Conservation (phyloP, 345 rosid genomes). For the Euphorbia lathyris region DNA sequence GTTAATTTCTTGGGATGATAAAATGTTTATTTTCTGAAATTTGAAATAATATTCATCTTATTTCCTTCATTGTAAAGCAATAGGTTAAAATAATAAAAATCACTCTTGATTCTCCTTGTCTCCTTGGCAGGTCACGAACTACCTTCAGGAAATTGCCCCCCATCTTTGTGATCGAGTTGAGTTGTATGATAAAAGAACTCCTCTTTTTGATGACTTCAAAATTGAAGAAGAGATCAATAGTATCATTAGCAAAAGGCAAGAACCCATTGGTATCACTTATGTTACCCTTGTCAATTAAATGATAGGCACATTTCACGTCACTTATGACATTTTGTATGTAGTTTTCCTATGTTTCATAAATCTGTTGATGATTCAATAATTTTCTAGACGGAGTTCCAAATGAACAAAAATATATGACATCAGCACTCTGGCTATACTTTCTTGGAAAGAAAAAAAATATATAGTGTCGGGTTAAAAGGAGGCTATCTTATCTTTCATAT, state of each 20-base stretch:
- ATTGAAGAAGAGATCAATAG: constrained; percentile 83
- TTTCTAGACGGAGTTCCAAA: not conserved
- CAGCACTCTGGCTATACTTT: not conserved
- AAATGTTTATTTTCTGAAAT: constrained; percentile 4
- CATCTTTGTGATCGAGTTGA: constrained; percentile 88
- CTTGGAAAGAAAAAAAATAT: not conserved
- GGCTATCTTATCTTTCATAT: not conserved
- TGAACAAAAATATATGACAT: not conserved
- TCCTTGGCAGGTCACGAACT: constrained; percentile 75
- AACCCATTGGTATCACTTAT: constrained; percentile 7
- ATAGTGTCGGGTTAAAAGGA: not conserved
- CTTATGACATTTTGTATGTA: not conserved
- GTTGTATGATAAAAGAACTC: constrained; percentile 64
- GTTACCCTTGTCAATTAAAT: not conserved
- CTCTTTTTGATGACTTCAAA: constrained; percentile 81
- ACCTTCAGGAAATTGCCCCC: constrained; percentile 96
- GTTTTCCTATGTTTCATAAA: constrained; percentile 1
- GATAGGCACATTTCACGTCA: not conserved
- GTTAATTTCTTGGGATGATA: constrained; percentile 1
- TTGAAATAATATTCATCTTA: not conserved
- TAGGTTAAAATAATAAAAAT: not conserved
- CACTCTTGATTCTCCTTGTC: constrained; percentile 1
- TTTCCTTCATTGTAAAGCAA: constrained; percentile 17
- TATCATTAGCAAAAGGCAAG: constrained; percentile 89
- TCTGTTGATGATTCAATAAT: not conserved